These are phyloP conservation scores for Trametes versicolor DNA, from an alignment of 1,284 basidiomycete species.

Conservation along the genomic window DNA sequence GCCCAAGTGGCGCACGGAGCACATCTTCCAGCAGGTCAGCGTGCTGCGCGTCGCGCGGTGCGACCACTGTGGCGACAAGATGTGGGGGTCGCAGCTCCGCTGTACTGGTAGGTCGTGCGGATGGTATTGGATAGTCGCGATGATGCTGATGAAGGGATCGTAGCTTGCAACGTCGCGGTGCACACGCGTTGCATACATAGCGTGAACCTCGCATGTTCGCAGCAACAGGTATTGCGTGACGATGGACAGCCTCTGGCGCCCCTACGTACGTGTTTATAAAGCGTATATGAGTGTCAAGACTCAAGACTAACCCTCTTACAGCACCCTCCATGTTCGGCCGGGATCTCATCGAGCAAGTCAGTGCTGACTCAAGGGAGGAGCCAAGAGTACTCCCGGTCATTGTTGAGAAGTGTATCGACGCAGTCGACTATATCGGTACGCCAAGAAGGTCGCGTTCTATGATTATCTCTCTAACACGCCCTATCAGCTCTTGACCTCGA, in stretches of 20 bases:
- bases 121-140: constrained; percentile 6
- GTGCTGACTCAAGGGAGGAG: constrained; percentile 71
- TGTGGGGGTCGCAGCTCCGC: constrained; percentile 96
- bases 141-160: constrained; percentile 14
- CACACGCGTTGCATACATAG: constrained; percentile 77
- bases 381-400: constrained; percentile 83
- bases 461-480: neutral
- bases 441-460: constrained; percentile 25
- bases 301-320: constrained; percentile 43
- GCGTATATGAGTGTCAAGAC: neutral
- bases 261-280: constrained; percentile 57
- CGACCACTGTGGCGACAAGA: constrained; percentile 96
- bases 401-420: constrained; percentile 95
- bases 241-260: constrained; percentile 49
- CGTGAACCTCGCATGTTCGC: constrained; percentile 66
- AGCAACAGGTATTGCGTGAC: constrained; percentile 49
- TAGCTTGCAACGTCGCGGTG: constrained; percentile 77
- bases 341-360: constrained; percentile 86
- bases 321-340: constrained; percentile 93
- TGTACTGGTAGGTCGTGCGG: constrained; percentile 75
- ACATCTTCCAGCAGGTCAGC: constrained; percentile 92
- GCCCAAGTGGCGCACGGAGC: constrained; percentile 57
- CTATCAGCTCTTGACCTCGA: constrained; percentile 86
- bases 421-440: constrained; percentile 88
- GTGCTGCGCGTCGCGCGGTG: constrained; percentile 91